Base-by-base conservation (phyloP, 768 basidiomycete genomes). In the Suillus alpinus region DNA sequence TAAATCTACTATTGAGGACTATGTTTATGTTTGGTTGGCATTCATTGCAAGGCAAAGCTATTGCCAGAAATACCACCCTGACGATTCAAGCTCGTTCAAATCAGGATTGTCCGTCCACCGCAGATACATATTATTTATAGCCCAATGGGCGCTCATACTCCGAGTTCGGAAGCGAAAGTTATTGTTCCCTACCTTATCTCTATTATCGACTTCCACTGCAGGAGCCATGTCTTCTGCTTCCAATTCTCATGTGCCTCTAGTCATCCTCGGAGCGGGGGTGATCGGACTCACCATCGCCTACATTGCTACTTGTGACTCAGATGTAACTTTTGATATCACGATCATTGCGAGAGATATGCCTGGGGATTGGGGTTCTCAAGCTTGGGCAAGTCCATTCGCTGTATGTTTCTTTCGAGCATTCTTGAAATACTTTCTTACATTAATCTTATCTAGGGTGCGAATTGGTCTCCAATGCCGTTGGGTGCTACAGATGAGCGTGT, bases 301-400 rank as follows among this genome's bases (percentile, higher is more conserved):
- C 43, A 49, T 69, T 55, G 70, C 73, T 26, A 59, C 69, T 6
- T 68, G 65, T 56, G 69, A 71, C 41, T 60, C 62, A 41, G 55
- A 61, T 44, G 53, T 41, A n/a, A 2, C 64, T 4, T 67, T 69
- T 59, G 62, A 20, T 18, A 41, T 75, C 6, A 73, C 72, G 0
- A 62, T 77, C 46, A 63, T 77, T 6, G 76, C 76, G 44, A 67
- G 75, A 57, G 75, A 77, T 59, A 74, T 77, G 70, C 74, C 75
- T 2, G 63, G 72, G 49, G 70, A 73, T 47, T 69, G 67, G 65
- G 71, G 72, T 49, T 81, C 80, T 4, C 78, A 80, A 56, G 78
- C 73, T 4, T 82, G 78, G 71, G 74, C 81, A 9, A 82, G 78
- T 58, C 82, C 82, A n/a, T 83, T 81, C 70, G 81, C 82, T 60